phyloP scores from a whole-genome alignment of 805 yeast genomes.

The Maudiozyma bulderi region DNA sequence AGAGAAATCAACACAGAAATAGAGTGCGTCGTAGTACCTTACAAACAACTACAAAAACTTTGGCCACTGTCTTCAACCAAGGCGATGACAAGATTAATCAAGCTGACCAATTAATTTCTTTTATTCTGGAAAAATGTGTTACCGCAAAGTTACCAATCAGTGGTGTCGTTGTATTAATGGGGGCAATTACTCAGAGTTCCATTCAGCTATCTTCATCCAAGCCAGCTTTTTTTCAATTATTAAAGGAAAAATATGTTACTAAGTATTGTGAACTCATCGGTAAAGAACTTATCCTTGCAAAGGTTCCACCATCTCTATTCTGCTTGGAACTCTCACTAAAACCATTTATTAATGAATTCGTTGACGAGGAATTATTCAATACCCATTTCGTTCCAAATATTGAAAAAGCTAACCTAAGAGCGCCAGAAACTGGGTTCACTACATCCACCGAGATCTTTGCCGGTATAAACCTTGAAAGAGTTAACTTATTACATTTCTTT shows the following conservation, averaged over 20 bases:
- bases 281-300: constrained; percentile 38
- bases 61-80: constrained; percentile 18
- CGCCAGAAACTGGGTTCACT: constrained; percentile 62
- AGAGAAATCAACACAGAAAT: constrained; percentile 31
- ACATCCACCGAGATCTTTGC: constrained; percentile 41
- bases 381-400: constrained; percentile 45
- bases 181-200: constrained; percentile 28
- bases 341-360: constrained; percentile 36
- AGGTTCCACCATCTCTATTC: constrained; percentile 33
- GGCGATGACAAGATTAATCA: constrained; percentile 7
- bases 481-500: constrained; percentile 37
- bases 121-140: constrained; percentile 7
- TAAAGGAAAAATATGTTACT: constrained; percentile 14
- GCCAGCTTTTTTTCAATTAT: constrained; percentile 14
- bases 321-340: constrained; percentile 36
- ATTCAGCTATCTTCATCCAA: constrained; percentile 15
- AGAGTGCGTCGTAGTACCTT: constrained; percentile 32
- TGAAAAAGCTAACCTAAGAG: constrained; percentile 66
- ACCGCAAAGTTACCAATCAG: constrained; percentile 26
- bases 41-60: constrained; percentile 23
- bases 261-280: constrained; percentile 24
- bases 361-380: constrained; percentile 33
- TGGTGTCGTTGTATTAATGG: constrained; percentile 30
- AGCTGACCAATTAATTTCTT: constrained; percentile 7
- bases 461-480: constrained; percentile 20